These are phyloP conservation scores for Athelia psychrophila DNA, from an alignment of 1,284 basidiomycete genomes.

Conservation along the genomic window DNA sequence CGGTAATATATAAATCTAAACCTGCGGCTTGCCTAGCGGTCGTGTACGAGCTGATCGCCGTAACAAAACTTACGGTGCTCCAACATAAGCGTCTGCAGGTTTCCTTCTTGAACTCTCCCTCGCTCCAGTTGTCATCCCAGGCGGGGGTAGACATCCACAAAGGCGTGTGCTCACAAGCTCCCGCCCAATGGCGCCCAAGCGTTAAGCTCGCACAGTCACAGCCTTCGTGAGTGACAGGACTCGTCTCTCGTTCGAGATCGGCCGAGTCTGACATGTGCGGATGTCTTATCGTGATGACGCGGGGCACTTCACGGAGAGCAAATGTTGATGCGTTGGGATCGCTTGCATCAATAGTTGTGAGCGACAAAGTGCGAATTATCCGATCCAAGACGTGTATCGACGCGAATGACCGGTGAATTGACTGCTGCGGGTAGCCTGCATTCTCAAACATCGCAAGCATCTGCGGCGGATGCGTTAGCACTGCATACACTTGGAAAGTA, in stretches of 20 bases:
- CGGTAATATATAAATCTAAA: conserved; percentile 55
- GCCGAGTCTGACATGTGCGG: no score
- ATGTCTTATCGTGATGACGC: conserved; percentile 10
- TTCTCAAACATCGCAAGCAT: conserved; percentile 69
- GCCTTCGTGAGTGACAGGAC: conserved; percentile 13
- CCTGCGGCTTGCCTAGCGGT: conserved; percentile 39
- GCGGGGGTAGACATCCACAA: conserved; percentile 62
- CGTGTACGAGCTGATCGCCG: conserved; percentile 60
- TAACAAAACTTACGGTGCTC: conserved; percentile 60
- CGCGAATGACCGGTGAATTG: conserved; percentile 49
- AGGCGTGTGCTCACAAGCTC: conserved; percentile 50
- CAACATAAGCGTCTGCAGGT: conserved; percentile 71
- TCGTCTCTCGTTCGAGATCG: neutral
- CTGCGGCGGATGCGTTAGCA: conserved; percentile 27
- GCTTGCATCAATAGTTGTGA: conserved; percentile 46
- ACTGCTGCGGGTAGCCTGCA: conserved; percentile 62
- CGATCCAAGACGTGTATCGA: conserved; percentile 60
- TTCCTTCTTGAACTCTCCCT: conserved; percentile 64
- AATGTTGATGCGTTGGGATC: conserved; percentile 45
- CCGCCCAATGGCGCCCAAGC: conserved; percentile 48
- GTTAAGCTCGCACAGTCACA: conserved; percentile 56
- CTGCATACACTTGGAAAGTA: neutral
- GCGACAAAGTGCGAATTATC: conserved; percentile 57
- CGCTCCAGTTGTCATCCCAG: conserved; percentile 58
- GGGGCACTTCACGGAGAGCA: conserved; percentile 33